These are phyloP conservation scores for Castanea crenata DNA, from an alignment of 306 rosid species.

Conservation along the genomic window DNA sequence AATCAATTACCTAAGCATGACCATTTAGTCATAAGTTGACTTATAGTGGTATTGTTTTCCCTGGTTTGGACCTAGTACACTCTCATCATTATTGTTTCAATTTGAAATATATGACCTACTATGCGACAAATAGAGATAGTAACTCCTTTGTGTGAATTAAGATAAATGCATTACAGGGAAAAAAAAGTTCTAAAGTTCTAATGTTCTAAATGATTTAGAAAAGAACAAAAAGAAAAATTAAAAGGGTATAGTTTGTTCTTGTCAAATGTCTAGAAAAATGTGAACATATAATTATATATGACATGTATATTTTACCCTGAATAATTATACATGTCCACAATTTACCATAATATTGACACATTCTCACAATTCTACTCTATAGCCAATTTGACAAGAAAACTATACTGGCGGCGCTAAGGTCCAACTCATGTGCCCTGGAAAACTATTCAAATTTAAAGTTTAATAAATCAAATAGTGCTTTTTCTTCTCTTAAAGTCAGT, in stretches of 20 bases:
- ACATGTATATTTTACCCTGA: no score
- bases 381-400: conserved; percentile 1
- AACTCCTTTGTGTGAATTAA: background rate
- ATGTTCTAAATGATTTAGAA: background rate
- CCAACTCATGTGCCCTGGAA: background rate
- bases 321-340: background rate
- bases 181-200: background rate
- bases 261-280: conserved; percentile 6
- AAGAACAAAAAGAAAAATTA: background rate
- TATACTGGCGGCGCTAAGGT: background rate
- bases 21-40: conserved; percentile 6
- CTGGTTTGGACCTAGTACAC: background rate
- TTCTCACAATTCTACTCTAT: background rate
- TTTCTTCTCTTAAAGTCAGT: background rate
- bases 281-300: background rate
- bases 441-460: background rate
- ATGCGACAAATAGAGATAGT: background rate
- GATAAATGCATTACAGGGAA: background rate
- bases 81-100: background rate
- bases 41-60: background rate
- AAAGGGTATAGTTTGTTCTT: background rate
- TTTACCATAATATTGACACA: background rate
- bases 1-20: background rate
- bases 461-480: background rate
- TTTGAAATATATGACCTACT: background rate